These are phyloP conservation scores for Trichocladium antarcticum DNA, from an alignment of 495 filamentous ascomycete species.

Conservation along the genomic window DNA sequence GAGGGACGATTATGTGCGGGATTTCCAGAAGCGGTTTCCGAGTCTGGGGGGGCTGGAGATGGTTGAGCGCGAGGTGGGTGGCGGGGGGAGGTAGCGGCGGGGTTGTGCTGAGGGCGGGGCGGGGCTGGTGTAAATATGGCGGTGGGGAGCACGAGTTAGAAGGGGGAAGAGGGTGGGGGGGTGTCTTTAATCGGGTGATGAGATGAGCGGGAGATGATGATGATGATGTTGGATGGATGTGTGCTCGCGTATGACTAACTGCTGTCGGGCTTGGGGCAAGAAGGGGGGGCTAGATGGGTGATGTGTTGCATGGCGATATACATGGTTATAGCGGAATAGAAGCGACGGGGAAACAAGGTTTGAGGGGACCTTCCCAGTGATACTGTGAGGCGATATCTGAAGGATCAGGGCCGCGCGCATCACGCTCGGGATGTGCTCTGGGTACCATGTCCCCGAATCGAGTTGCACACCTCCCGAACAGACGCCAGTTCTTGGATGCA, in stretches of 20 bases:
- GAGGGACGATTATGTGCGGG: conserved; percentile 44
- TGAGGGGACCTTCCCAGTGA: no score
- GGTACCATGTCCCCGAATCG: no score
- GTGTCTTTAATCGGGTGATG: no score
- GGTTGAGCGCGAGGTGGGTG: conserved; percentile 48
- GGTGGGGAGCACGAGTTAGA: no score
- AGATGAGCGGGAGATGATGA: not conserved
- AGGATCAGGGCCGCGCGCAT: no score
- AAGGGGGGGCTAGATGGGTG: not conserved
- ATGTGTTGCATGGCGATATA: not conserved
- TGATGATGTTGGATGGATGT: not conserved
- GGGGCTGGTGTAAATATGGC: not conserved
- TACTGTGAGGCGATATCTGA: no score
- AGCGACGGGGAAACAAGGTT: no score
- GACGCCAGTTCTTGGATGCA: no score
- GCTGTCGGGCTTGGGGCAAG: not conserved
- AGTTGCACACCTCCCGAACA: no score
- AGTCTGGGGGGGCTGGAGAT: conserved; percentile 72
- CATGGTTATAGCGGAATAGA: not conserved
- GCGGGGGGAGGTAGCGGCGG: not conserved
- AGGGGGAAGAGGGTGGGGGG: not conserved
- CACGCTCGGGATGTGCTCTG: no score
- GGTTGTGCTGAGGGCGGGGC: no score
- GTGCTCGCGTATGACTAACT: not conserved
- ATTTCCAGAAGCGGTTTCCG: conserved; percentile 75